phyloP scores from a whole-genome alignment of 345 rosid species.

The Euphorbia lathyris region DNA sequence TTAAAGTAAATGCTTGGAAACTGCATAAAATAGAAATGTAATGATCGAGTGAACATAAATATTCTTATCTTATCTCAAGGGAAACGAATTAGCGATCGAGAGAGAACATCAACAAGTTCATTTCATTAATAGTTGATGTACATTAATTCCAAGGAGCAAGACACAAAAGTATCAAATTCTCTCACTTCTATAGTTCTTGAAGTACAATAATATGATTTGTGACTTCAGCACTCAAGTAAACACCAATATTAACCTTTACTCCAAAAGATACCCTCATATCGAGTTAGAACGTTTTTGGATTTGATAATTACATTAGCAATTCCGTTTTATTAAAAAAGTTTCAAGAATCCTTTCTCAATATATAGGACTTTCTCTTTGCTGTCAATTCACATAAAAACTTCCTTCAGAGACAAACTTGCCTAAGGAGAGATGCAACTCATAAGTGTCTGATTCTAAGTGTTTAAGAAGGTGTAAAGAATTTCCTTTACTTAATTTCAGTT shows the following conservation, averaged over 20 bases:
- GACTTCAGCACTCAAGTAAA: neutral
- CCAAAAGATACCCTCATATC: neutral
- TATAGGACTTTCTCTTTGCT: neutral
- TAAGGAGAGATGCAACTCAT: neutral
- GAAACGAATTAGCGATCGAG: neutral
- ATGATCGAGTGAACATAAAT: neutral
- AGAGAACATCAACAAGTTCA: neutral
- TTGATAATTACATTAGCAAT: neutral
- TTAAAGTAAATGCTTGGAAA: neutral
- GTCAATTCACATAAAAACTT: neutral
- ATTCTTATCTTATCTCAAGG: neutral
- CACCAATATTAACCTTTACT: neutral
- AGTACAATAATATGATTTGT: neutral
- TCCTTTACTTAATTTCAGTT: neutral
- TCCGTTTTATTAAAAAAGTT: too few species aligned
- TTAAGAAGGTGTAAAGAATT: neutral
- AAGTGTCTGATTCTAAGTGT: neutral
- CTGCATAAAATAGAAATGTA: neutral
- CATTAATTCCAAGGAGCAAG: neutral
- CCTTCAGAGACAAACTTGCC: neutral
- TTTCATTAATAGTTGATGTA: too few species aligned
- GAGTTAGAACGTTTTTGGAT: neutral
- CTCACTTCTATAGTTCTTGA: neutral
- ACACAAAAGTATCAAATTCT: neutral
- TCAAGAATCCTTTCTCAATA: too few species aligned